Conservation (phyloP, 202 grass and related monocot genomes). For the Saccharum hybrid region DNA sequence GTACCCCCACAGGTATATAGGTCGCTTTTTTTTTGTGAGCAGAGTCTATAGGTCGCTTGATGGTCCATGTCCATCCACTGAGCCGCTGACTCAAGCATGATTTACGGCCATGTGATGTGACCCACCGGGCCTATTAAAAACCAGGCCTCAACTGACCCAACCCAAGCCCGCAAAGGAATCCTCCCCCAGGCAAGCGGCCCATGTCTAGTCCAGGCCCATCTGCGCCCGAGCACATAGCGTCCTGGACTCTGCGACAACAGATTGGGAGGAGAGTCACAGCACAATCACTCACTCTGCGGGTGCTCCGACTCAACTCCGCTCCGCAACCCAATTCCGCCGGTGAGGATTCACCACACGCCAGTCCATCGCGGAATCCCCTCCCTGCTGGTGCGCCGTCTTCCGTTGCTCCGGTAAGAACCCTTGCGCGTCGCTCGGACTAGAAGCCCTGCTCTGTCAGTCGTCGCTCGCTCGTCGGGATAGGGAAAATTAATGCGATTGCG, state of each 20-base stretch:
- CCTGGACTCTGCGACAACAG: neutral
- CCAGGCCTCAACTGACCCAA: neutral
- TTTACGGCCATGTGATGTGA: too few species aligned
- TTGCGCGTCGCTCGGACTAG: neutral
- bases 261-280: neutral
- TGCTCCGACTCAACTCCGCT: neutral
- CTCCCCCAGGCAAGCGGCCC: neutral
- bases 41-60: too few species aligned
- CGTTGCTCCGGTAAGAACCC: neutral
- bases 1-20: too few species aligned
- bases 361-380: neutral
- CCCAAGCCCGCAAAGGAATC: too few species aligned
- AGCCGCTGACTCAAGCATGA: too few species aligned
- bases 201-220: neutral
- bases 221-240: neutral
- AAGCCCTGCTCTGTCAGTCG: neutral
- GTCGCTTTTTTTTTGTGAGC: too few species aligned
- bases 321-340: neutral
- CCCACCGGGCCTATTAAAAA: neutral
- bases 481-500: too few species aligned
- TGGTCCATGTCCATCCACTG: too few species aligned
- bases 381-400: neutral
- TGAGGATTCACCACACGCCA: neutral
- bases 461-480: neutral
- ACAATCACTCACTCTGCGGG: too few species aligned